Evolutionary conservation across 2,329 filamentous ascomycete species (phyloP).

Genomic region (Penicillium sp.): DNA sequence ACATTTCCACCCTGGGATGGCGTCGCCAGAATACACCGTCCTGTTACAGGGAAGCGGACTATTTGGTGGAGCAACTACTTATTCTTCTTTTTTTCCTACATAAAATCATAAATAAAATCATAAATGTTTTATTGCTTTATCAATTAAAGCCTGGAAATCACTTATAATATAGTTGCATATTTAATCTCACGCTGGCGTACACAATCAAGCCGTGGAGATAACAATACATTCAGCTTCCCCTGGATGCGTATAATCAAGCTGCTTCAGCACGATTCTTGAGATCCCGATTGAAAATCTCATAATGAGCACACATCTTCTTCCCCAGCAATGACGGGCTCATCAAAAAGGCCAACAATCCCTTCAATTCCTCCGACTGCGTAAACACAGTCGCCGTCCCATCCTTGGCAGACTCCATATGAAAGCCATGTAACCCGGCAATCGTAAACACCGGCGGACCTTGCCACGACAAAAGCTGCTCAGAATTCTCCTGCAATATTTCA

Average conservation of each 20-base stretch:
- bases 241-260: neutral
- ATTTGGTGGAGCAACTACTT: constrained; percentile 33
- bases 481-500: constrained; percentile 16
- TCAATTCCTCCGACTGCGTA: constrained; percentile 20
- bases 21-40: constrained; percentile 50
- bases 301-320: constrained; percentile 19
- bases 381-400: constrained; percentile 23
- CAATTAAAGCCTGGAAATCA: too few species aligned
- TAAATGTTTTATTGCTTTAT: too few species aligned
- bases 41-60: constrained; percentile 35
- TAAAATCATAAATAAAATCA: too few species aligned
- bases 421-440: constrained; percentile 23
- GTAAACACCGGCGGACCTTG: constrained; percentile 27
- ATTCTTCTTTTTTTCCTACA: constrained; percentile 11
- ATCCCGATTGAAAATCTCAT: constrained; percentile 19
- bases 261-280: constrained; percentile 22
- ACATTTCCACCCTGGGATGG: constrained; percentile 50
- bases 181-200: too few species aligned
- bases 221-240: too few species aligned
- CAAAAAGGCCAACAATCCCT: constrained; percentile 19
- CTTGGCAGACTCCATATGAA: constrained; percentile 19
- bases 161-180: too few species aligned
- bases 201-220: too few species aligned
- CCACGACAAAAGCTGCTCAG: constrained; percentile 23
- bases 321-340: constrained; percentile 22